Evolutionary conservation across 257 asterid genomes (phyloP).

Genomic region (Paulownia fortunei): DNA sequence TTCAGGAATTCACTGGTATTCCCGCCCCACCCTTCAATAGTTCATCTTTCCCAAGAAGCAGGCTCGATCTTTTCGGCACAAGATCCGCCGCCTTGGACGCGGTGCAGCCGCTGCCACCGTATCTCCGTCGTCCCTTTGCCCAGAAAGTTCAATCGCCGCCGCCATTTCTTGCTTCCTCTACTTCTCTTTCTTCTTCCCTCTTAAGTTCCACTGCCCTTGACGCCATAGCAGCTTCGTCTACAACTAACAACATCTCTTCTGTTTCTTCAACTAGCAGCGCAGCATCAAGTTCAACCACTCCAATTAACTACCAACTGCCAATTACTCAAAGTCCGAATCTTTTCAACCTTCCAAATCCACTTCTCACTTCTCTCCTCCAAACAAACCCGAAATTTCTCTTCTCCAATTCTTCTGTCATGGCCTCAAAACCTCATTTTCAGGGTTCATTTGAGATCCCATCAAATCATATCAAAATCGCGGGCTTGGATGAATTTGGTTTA

Average conservation of each 20-base stretch:
- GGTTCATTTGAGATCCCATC: conserved; percentile 29
- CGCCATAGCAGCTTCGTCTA: conserved; percentile 14
- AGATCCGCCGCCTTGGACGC: conserved; percentile 45
- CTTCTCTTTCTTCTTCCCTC: conserved; percentile 14
- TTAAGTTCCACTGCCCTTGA: conserved; percentile 8
- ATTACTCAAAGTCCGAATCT: conserved; percentile 33
- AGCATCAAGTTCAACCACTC: conserved; percentile 15
- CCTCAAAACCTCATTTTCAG: conserved; percentile 35
- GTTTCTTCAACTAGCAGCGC: conserved; percentile 18
- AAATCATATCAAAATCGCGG: conserved; percentile 31
- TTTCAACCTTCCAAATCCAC: conserved; percentile 44
- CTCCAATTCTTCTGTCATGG: conserved; percentile 13
- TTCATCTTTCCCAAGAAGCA: conserved; percentile 43
- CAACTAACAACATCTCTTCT: conserved; percentile 24
- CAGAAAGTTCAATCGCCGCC: conserved; percentile 47
- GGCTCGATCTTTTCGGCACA: conserved; percentile 57
- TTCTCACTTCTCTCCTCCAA: conserved; percentile 43
- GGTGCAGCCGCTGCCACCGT: conserved; percentile 34
- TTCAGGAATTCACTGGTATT: conserved; percentile 89
- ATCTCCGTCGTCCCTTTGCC: conserved; percentile 59
- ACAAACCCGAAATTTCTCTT: conserved; percentile 39
- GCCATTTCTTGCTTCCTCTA: conserved; percentile 36
- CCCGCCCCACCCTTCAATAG: conserved; percentile 74
- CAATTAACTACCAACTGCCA: conserved; percentile 32
- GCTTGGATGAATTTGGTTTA: conserved; percentile 37